Conservation (phyloP, 768 basidiomycete species). For the Kwoniella dendrophila region DNA sequence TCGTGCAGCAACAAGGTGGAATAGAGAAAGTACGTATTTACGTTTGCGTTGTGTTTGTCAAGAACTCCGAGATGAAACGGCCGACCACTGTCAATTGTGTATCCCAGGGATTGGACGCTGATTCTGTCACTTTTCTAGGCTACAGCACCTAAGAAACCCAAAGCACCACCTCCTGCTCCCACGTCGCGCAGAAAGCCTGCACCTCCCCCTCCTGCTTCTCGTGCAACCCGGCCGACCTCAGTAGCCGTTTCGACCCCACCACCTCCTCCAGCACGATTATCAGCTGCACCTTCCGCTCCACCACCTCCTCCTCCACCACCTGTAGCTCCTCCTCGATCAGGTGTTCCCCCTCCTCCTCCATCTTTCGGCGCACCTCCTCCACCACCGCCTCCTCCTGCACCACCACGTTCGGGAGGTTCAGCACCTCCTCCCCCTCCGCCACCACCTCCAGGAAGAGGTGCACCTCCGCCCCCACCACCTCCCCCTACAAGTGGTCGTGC, state of each 20-base stretch:
- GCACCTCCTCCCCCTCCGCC: conserved; percentile 53
- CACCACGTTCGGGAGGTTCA: conserved; percentile 23
- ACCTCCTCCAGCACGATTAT: conserved; percentile 32
- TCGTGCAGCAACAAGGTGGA: conserved; percentile 63
- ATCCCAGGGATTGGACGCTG: too few species aligned
- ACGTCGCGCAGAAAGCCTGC: conserved; percentile 57
- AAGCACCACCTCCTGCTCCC: conserved; percentile 61
- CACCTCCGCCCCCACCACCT: conserved; percentile 45
- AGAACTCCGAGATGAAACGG: too few species aligned
- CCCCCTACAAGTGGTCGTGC: conserved; percentile 21
- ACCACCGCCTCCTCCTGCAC: conserved; percentile 39
- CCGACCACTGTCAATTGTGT: too few species aligned
- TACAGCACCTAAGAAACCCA: conserved; percentile 51
- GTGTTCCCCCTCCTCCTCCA: conserved; percentile 42
- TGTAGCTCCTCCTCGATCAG: conserved; percentile 41
- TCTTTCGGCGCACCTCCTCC: conserved; percentile 27
- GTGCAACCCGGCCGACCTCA: conserved; percentile 40
- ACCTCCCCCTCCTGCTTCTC: conserved; percentile 57
- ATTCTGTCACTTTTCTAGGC: conserved; percentile 44
- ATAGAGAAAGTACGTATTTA: conserved; percentile 52
- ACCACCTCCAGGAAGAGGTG: conserved; percentile 30
- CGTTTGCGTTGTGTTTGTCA: too few species aligned
- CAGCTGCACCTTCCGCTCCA: conserved; percentile 26
- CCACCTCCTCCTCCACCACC: conserved; percentile 61
- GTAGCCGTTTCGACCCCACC: conserved; percentile 52